phyloP scores from a whole-genome alignment of 345 rosid species.

The Heritiera fomes region DNA sequence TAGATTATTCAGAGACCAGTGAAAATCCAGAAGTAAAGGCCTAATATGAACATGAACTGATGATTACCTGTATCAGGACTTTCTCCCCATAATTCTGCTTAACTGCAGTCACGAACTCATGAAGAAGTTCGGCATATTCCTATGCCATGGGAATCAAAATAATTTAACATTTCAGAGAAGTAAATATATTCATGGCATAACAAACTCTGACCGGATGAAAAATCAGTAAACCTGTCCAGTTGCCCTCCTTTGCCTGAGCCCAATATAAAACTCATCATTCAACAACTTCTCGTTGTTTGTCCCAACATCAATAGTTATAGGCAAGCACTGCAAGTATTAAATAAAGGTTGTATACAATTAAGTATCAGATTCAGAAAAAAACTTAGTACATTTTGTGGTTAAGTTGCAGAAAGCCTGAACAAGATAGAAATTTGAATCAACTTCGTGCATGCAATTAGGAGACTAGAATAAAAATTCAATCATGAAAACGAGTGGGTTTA shows the following conservation, averaged over 20 bases:
- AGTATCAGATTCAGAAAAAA: neutral
- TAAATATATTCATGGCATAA: neutral
- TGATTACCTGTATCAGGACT: conserved; percentile 75
- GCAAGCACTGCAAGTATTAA: conserved; percentile 61
- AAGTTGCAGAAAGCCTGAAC: neutral
- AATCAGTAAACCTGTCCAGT: conserved; percentile 61
- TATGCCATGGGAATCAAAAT: conserved; percentile 26
- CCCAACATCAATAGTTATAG: conserved; percentile 86
- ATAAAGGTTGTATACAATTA: neutral
- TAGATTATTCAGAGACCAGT: conserved; percentile 15
- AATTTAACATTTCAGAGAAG: conserved; percentile 25
- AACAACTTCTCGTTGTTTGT: conserved; percentile 78
- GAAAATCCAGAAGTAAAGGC: neutral
- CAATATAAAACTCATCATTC: conserved; percentile 81
- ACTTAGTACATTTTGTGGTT: neutral
- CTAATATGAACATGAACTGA: conserved; percentile 11
- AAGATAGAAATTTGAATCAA: neutral
- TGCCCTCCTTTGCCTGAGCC: conserved; percentile 78
- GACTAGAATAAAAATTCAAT: neutral
- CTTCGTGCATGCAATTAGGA: neutral
- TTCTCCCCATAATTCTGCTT: conserved; percentile 94
- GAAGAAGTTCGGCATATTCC: conserved; percentile 89
- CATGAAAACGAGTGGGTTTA: neutral
- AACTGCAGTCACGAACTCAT: conserved; percentile 91
- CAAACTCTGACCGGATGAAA: neutral